Percentiles rank a stretch among this genome's conserved stretches.
phyloP scores from a whole-genome alignment of 345 rosid genomes.

The Luvunga scandens region DNA sequence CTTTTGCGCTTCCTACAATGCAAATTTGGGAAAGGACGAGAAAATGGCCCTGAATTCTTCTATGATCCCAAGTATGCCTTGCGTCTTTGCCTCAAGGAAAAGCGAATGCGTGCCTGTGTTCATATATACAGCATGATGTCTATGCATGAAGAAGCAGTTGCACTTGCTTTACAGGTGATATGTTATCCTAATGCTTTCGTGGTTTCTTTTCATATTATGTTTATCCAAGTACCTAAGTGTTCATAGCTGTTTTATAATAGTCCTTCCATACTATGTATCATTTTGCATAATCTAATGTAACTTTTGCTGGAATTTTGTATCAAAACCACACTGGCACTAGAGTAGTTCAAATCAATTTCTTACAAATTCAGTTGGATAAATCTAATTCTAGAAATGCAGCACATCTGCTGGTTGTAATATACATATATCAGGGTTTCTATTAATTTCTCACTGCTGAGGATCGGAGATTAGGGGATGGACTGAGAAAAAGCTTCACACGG shows the following conservation, averaged over 20 bases:
- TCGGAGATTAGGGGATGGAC: not conserved
- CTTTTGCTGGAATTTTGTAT: not conserved
- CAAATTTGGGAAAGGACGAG: constrained; percentile 92
- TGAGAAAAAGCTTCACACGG: not conserved
- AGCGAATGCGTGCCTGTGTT: constrained; percentile 93
- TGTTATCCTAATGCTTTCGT: not conserved
- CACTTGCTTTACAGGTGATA: constrained; percentile 92
- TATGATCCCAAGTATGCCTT: constrained; percentile 97
- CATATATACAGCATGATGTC: constrained; percentile 99
- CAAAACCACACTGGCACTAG: not conserved
- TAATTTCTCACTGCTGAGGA: not conserved
- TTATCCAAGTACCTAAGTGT: not conserved
- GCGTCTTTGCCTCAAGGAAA: constrained; percentile 96
- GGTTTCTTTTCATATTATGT: constrained; percentile 1
- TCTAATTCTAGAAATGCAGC: constrained; percentile 7
- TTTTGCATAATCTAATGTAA: constrained; percentile 1
- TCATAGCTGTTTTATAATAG: not conserved
- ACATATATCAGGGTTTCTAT: not conserved
- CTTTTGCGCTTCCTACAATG: constrained; percentile 93
- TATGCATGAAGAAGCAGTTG: constrained; percentile 99
- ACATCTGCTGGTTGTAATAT: not conserved
- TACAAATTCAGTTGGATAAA: constrained; percentile 3
- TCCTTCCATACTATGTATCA: not conserved
- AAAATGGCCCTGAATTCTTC: constrained; percentile 89
- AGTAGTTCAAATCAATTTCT: not conserved